A percentile compares a stretch with the other conserved stretches of the same genome.
Evolutionary conservation across 164 flowering plant genomes (phyloP).

Genomic region (Umbilicus rupestris): DNA sequence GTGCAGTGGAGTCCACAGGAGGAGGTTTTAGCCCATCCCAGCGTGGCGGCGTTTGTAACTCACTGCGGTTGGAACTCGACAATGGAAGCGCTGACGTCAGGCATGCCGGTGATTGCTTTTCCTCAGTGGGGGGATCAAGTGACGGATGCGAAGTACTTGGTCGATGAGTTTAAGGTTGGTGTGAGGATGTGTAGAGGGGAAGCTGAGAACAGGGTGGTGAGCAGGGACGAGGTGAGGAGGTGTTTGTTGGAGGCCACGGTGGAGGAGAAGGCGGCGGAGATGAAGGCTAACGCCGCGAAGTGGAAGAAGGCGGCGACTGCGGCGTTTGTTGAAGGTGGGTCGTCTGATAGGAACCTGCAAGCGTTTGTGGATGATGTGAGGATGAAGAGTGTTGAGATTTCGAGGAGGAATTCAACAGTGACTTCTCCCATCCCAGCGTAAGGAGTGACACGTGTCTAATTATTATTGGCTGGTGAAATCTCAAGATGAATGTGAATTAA

Average conservation of each 20-base stretch:
- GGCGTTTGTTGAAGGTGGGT: conserved; percentile 64
- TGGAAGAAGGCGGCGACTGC: conserved; percentile 55
- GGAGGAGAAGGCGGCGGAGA: conserved; percentile 46
- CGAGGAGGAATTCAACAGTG: background rate
- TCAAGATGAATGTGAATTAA: no score
- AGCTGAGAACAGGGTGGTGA: conserved; percentile 22
- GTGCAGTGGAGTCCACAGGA: conserved; percentile 26
- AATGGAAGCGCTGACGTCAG: conserved; percentile 19
- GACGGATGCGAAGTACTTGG: conserved; percentile 24
- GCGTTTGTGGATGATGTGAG: conserved; percentile 44
- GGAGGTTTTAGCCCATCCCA: conserved; percentile 17
- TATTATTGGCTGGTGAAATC: no score
- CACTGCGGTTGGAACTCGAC: conserved; percentile 30
- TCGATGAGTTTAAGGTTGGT: conserved; percentile 23
- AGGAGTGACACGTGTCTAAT: no score
- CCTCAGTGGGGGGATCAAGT: conserved; percentile 37
- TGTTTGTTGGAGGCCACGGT: conserved; percentile 36
- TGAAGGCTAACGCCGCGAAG: conserved; percentile 39
- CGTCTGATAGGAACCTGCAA: conserved; percentile 43
- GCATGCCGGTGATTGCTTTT: conserved; percentile 26
- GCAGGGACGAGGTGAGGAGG: conserved; percentile 47
- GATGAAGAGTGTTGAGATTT: conserved; percentile 12
- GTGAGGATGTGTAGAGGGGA: conserved; percentile 22
- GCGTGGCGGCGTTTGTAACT: conserved; percentile 16
- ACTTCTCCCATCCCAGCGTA: no score